Evolutionary conservation across 768 basidiomycete species (phyloP).

Genomic region (Tephrocybe sp.): DNA sequence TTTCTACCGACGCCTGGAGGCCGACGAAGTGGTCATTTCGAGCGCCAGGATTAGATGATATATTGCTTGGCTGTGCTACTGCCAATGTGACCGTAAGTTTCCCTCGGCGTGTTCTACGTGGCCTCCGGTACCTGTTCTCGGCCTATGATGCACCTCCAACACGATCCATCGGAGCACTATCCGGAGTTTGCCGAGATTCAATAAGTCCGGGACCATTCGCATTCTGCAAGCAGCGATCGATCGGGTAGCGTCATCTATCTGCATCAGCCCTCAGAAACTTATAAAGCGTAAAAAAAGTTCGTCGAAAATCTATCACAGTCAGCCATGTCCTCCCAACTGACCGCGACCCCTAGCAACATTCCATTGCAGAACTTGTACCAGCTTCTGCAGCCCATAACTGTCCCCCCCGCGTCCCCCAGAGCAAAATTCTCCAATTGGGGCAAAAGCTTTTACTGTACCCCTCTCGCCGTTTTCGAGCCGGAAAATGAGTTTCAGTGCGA

Average conservation of each 20-base stretch:
- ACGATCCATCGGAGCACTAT: conserved; percentile 16
- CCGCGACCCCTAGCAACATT: conserved; percentile 34
- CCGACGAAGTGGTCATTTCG: conserved; percentile 1
- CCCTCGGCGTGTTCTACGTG: conserved; percentile 15
- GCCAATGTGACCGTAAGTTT: neutral
- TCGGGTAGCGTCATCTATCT: conserved; percentile 25
- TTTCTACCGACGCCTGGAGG: conserved; percentile 3
- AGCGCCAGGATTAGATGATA: neutral
- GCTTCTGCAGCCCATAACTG: conserved; percentile 55
- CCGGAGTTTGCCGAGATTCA: conserved; percentile 29
- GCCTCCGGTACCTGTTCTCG: conserved; percentile 22
- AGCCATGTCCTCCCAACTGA: conserved; percentile 36
- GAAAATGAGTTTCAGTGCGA: conserved; percentile 66
- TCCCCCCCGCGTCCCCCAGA: conserved; percentile 37
- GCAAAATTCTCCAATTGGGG: conserved; percentile 86
- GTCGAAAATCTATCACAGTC: conserved; percentile 25
- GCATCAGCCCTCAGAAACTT: conserved; percentile 25
- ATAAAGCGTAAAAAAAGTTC: conserved; percentile 37
- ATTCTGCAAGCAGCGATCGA: conserved; percentile 24
- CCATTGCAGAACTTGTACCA: conserved; percentile 49
- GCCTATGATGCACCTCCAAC: conserved; percentile 10
- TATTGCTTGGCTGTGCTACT: neutral
- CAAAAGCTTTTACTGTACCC: conserved; percentile 68
- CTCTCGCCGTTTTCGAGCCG: conserved; percentile 77
- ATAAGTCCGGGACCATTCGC: conserved; percentile 15